Percentiles rank a stretch among this genome's conserved stretches.
Evolutionary conservation across 768 basidiomycete species (phyloP).

Genomic region (Punctularia strigosozonata): DNA sequence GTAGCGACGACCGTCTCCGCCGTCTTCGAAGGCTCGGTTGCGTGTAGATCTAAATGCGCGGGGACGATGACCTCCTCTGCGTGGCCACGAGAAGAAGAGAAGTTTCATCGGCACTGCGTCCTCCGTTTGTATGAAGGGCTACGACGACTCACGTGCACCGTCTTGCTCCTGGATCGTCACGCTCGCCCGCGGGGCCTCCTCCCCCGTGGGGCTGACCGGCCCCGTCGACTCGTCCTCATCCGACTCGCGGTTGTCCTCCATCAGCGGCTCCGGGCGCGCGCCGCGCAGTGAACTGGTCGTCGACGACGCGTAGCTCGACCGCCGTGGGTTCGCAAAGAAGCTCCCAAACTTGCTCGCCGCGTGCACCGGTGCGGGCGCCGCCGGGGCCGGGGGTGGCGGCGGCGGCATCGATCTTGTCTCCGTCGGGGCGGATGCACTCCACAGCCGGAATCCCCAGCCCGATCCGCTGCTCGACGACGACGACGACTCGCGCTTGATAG

Average conservation of each 20-base stretch:
- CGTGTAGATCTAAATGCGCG: too few relatives aligned
- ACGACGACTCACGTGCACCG: too few relatives aligned
- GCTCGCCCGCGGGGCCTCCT: conserved; percentile 10
- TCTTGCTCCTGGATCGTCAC: conserved; percentile 9
- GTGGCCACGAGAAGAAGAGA: too few relatives aligned
- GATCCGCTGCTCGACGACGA: conserved; percentile 14
- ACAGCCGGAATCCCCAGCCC: conserved; percentile 65
- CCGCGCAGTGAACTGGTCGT: conserved; percentile 21
- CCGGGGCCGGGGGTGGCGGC: conserved; percentile 7
- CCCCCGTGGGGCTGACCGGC: conserved; percentile 40
- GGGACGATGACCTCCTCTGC: too few relatives aligned
- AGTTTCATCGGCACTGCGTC: too few relatives aligned
- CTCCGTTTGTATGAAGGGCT: too few relatives aligned
- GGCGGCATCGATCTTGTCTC: conserved; percentile 10
- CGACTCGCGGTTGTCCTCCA: conserved; percentile 47
- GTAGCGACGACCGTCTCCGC: too few relatives aligned
- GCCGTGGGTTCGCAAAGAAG: conserved; percentile 55
- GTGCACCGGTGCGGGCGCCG: conserved; percentile 17
- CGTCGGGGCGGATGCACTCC: conserved; percentile 34
- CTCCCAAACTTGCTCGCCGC: conserved; percentile 55
- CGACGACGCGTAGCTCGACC: conserved; percentile 40
- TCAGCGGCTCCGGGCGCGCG: conserved; percentile 21
- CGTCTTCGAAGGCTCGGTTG: too few relatives aligned
- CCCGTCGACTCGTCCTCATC: conserved; percentile 35
- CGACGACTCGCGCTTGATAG: conserved; percentile 6